Evolutionary conservation across 179 eudicot species (phyloP), one percentile per base, ranked within the genome.

Genomic region (Silene vulgaris): DNA sequence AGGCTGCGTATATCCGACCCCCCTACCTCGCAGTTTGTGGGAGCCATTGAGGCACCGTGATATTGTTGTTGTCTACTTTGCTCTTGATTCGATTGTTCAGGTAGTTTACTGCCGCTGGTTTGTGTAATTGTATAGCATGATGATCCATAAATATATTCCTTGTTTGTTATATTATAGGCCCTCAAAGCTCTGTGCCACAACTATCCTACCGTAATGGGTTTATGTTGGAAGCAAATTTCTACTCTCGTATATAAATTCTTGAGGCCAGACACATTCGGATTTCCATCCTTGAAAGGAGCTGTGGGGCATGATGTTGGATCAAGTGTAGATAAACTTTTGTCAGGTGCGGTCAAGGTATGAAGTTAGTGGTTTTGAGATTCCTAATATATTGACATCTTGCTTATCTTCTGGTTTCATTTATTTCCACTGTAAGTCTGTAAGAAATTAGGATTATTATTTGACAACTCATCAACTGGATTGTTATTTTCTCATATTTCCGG

Each of bases 161-260:
- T 75, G 78, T 77, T 65, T 76, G 73, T 82, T 85, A 80, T 93
- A 95, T 82, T 85, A 80, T 93, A 95, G 99, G 92, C 97, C 83
- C 88, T 95, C 74, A 90, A 84, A 95, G 97, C 97, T 82, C 80
- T 90, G 76, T 90, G 91, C 73, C 99, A 95, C 84, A 90, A 89
- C 81, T 93, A 95, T 74, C 99, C 99, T 68, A 87, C 78, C 75
- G 64, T 86, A 83, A 85, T 87, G 84, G 67, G 78, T 78, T 56
- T 80, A 30, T 89, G 93, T 72, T 90, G 99, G 99, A 81, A 80
- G 71, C 90, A 85, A 78, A 82, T 93, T 81, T 90, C 92, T 21
- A 76, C 83, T 57, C 74, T 82, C 56, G 82, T 88, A 54, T 76
- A 78, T 80, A 85, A 83, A 57, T 74, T 83, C 79, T 72, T 93